Conservation (phyloP, 1,284 basidiomycete genomes). For the Athelia psychrophila region DNA sequence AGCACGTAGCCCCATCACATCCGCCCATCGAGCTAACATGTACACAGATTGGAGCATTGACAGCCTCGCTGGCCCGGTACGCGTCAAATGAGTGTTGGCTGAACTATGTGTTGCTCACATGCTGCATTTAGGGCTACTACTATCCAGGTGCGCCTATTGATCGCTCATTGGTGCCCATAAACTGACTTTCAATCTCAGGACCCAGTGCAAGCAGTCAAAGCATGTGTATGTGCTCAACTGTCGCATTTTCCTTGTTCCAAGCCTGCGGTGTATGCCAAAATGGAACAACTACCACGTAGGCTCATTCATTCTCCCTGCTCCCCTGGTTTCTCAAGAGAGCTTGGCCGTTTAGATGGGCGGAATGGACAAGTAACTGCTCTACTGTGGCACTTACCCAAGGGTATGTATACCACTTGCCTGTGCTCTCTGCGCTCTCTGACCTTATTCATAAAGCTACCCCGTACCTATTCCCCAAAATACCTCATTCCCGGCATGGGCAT, state of each 20-base stretch:
- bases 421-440: background rate
- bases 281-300: conserved; percentile 14
- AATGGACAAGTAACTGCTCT: conserved; percentile 22
- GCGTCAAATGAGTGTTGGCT: background rate
- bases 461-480: conserved; percentile 20
- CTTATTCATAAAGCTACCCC: background rate
- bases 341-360: conserved; percentile 21
- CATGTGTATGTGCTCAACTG: conserved; percentile 22
- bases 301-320: background rate
- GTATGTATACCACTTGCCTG: conserved; percentile 11
- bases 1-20: background rate
- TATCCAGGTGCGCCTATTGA: background rate
- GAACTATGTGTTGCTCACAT: background rate
- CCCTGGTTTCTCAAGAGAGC: conserved; percentile 4
- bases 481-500: conserved; percentile 28
- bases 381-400: conserved; percentile 11
- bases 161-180: conserved; percentile 8
- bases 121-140: background rate
- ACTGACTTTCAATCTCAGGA: conserved; percentile 12
- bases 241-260: conserved; percentile 28
- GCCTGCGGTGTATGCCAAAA: conserved; percentile 33
- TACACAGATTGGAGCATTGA: conserved; percentile 19
- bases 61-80: conserved; percentile 1
- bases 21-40: background rate
- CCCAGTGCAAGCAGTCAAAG: conserved; percentile 13